These are phyloP conservation scores for Isatis lusitanica DNA, from an alignment of 441 rosid genomes.

Conservation along the genomic window DNA sequence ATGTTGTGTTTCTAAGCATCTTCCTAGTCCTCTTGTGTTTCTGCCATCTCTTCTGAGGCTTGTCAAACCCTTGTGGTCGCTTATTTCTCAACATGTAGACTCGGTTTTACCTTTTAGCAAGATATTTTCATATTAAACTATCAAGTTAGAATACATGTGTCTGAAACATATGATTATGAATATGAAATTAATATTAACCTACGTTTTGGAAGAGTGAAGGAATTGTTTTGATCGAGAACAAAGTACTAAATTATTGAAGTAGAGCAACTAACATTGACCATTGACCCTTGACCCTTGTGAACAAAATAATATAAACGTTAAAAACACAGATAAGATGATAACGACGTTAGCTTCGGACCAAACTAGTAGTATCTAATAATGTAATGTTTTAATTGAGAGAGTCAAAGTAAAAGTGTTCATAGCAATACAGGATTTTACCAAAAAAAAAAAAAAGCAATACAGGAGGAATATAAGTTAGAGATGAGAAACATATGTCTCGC, in stretches of 20 bases:
- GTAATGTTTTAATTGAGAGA: not conserved
- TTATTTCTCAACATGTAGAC: not conserved
- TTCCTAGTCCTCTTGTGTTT: not conserved
- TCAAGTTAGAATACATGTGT: not conserved
- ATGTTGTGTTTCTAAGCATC: not conserved
- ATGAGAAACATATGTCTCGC: not conserved
- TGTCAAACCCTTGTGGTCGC: not conserved
- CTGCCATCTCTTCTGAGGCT: no score
- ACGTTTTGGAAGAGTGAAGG: not conserved
- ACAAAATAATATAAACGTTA: not conserved
- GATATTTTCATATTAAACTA: not conserved
- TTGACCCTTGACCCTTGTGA: not conserved
- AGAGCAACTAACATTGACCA: constrained; percentile 21
- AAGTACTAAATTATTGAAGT: not conserved
- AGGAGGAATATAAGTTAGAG: not conserved
- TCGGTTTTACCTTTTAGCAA: not conserved
- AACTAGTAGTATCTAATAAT: not conserved
- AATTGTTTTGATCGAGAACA: constrained; percentile 16
- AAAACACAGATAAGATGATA: not conserved
- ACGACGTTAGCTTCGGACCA: constrained; percentile 23
- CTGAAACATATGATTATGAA: not conserved
- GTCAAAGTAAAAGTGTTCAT: not conserved
- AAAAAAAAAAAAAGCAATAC: no score
- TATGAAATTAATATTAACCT: not conserved
- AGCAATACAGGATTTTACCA: not conserved